These are phyloP conservation scores for Iris macrosiphon DNA, from an alignment of 106 monocot genomes.

Conservation along the genomic window DNA sequence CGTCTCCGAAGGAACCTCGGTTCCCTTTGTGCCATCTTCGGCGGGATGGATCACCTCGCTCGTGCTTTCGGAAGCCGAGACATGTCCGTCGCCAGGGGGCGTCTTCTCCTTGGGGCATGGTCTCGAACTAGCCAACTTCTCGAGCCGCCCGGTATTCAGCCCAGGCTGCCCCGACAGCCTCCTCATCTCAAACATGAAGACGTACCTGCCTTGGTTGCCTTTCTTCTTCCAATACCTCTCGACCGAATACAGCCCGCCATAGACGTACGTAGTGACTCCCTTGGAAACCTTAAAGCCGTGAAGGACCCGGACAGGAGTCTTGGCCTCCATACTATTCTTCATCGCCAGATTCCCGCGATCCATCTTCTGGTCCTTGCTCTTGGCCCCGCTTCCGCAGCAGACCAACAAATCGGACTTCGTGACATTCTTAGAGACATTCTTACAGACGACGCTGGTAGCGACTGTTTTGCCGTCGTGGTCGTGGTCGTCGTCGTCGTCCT, in stretches of 20 bases:
- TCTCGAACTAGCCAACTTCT: no score
- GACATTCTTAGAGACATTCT: constrained; percentile 22
- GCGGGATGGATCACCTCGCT: no score
- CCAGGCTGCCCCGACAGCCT: constrained; percentile 44
- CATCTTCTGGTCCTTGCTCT: constrained; percentile 40
- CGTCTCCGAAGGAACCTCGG: no score
- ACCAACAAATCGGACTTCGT: constrained; percentile 32
- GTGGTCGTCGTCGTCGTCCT: no score
- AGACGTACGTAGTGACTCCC: constrained; percentile 25
- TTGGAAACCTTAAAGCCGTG: constrained; percentile 38
- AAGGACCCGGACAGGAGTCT: constrained; percentile 47
- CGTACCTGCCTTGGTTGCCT: constrained; percentile 28
- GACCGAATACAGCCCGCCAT: constrained; percentile 51
- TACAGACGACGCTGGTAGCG: constrained; percentile 47
- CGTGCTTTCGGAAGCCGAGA: no score
- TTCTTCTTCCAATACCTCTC: constrained; percentile 31
- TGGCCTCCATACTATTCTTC: constrained; percentile 48
- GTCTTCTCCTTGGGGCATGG: no score
- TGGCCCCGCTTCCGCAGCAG: constrained; percentile 39
- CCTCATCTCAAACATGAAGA: constrained; percentile 38
- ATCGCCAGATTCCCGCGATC: constrained; percentile 49
- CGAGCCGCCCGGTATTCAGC: no score
- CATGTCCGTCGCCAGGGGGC: no score
- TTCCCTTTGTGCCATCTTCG: no score
- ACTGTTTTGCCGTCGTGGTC: no score